These are phyloP conservation scores for Paraconiothyrium brasiliense DNA, from an alignment of 2,329 filamentous ascomycete genomes.

Conservation along the genomic window DNA sequence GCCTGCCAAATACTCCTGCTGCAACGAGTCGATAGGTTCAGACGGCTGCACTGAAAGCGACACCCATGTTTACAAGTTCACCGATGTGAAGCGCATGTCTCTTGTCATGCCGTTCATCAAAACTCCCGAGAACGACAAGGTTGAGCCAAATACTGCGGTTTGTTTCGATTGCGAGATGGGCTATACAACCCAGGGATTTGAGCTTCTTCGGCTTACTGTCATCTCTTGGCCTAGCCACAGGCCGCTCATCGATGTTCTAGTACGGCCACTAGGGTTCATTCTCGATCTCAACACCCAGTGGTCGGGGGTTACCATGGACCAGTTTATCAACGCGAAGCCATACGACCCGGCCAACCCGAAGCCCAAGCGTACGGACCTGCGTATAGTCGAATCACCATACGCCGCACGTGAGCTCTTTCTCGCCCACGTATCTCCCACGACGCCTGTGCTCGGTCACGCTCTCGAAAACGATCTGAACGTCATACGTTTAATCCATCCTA, in stretches of 20 bases:
- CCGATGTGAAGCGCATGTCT: conserved; percentile 78
- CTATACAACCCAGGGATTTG: conserved; percentile 87
- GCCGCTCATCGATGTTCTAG: conserved; percentile 82
- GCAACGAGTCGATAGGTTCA: conserved; percentile 76
- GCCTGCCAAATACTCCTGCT: conserved; percentile 78
- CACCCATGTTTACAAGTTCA: conserved; percentile 88
- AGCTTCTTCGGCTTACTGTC: conserved; percentile 88
- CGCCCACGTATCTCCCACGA: conserved; percentile 75
- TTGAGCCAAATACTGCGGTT: conserved; percentile 65
- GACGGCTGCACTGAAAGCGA: conserved; percentile 77
- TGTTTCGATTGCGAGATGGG: conserved; percentile 98
- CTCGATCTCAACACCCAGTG: conserved; percentile 92
- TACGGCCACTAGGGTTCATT: conserved; percentile 82
- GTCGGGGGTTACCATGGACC: conserved; percentile 83
- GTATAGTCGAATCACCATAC: conserved; percentile 78
- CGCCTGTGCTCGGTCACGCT: conserved; percentile 89
- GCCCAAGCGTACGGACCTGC: conserved; percentile 57
- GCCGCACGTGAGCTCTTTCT: conserved; percentile 82
- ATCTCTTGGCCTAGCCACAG: conserved; percentile 84
- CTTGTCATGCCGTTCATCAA: conserved; percentile 79
- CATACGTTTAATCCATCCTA: conserved; percentile 83
- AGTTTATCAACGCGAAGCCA: conserved; percentile 71
- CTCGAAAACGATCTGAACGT: conserved; percentile 95
- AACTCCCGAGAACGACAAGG: conserved; percentile 73
- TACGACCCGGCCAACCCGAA: conserved; percentile 39